Evolutionary conservation across 2,329 filamentous ascomycete genomes (phyloP).

Genomic region (Thielaviopsis ethacetica): DNA sequence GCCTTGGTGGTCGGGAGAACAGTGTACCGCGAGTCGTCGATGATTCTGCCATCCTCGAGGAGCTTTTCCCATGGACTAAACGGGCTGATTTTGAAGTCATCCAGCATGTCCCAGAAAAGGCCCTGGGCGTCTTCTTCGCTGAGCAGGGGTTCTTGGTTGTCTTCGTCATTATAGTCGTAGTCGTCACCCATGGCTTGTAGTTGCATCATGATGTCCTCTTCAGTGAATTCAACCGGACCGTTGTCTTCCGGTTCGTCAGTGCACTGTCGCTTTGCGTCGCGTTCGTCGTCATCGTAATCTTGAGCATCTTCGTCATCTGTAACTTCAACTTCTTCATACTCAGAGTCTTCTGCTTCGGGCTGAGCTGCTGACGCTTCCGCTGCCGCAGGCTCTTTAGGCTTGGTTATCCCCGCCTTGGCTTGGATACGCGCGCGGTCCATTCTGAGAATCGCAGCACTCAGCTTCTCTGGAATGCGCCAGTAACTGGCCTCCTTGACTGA

Average conservation of each 20-base stretch:
- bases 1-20: conserved; percentile 65
- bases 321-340: conserved; percentile 59
- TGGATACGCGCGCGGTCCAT: conserved; percentile 57
- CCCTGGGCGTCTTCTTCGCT: conserved; percentile 60
- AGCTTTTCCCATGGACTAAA: conserved; percentile 87
- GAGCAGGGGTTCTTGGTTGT: conserved; percentile 44
- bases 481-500: conserved; percentile 72
- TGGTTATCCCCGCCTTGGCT: conserved; percentile 28
- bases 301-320: conserved; percentile 36
- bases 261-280: conserved; percentile 46
- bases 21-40: conserved; percentile 78
- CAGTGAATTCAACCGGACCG: conserved; percentile 62
- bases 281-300: conserved; percentile 19
- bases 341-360: conserved; percentile 25
- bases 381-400: conserved; percentile 5
- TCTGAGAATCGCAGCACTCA: conserved; percentile 61
- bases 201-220: conserved; percentile 89
- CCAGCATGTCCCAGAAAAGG: conserved; percentile 72
- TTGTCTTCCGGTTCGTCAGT: conserved; percentile 31
- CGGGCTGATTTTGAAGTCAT: conserved; percentile 68
- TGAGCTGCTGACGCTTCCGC: conserved; percentile 8
- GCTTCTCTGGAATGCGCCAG: conserved; percentile 83
- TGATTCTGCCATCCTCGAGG: conserved; percentile 62
- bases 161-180: conserved; percentile 48
- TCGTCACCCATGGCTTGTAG: conserved; percentile 80